Percentiles rank a stretch among this genome's conserved stretches.
These are phyloP conservation scores for Centaurea solstitialis DNA, from an alignment of 129 eudicot genomes.

Conservation along the genomic window DNA sequence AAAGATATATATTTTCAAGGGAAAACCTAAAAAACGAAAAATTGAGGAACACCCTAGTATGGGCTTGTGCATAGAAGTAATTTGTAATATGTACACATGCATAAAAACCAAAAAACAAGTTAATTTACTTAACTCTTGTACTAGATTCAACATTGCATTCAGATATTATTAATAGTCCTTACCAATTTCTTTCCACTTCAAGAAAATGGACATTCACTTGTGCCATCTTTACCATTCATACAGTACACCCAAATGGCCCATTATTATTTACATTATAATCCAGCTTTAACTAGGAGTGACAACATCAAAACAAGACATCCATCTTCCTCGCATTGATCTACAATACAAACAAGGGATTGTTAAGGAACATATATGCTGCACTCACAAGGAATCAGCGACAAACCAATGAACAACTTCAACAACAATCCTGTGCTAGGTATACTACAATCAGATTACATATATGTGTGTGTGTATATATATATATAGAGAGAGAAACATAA, in stretches of 20 bases:
- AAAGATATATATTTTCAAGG: no score
- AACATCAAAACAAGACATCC: not conserved
- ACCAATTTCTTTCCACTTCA: not conserved
- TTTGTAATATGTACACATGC: no score
- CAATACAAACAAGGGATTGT: conserved; percentile 9
- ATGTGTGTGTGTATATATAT: no score
- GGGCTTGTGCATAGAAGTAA: no score
- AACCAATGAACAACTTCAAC: not conserved
- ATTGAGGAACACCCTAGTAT: no score
- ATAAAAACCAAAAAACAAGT: no score
- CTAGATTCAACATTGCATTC: not conserved
- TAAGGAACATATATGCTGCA: not conserved
- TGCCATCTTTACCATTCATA: conserved; percentile 2
- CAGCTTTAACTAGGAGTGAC: not conserved
- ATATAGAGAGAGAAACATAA: no score
- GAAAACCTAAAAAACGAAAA: no score
- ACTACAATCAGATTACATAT: not conserved
- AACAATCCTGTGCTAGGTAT: not conserved
- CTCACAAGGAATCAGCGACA: not conserved
- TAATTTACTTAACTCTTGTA: no score
- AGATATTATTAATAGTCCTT: not conserved
- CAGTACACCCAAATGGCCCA: not conserved
- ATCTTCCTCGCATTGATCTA: not conserved
- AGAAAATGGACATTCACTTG: not conserved
- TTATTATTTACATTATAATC: conserved; percentile 12